phyloP scores from a whole-genome alignment of 805 yeast species.

The Suhomyces xylopsoci region DNA sequence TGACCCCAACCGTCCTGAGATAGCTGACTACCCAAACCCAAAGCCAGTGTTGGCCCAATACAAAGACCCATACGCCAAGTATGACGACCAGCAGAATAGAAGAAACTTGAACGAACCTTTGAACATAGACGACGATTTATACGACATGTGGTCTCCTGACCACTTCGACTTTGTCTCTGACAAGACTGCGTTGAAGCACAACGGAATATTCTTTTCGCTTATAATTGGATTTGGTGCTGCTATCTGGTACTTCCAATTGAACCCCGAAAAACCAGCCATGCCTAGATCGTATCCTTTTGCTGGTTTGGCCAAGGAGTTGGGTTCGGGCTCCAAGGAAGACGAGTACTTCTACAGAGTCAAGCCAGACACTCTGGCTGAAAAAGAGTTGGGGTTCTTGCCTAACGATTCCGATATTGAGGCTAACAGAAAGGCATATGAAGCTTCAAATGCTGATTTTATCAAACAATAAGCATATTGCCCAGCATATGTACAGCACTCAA shows the following conservation, averaged over 20 bases:
- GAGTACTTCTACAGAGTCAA: slow-evolving; percentile 38
- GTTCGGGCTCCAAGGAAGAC: slow-evolving; percentile 48
- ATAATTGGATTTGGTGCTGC: slow-evolving; percentile 44
- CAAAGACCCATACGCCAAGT: slow-evolving; percentile 68
- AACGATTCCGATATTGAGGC: slow-evolving; percentile 26
- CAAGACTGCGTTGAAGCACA: slow-evolving; percentile 56
- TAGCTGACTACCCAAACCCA: slow-evolving; percentile 63
- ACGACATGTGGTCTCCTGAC: slow-evolving; percentile 88
- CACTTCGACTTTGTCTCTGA: slow-evolving; percentile 59
- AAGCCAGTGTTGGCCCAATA: slow-evolving; percentile 57
- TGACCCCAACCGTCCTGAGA: slow-evolving; percentile 42
- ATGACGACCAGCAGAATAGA: slow-evolving; percentile 78
- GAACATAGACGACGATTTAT: slow-evolving; percentile 66
- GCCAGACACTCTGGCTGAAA: slow-evolving; percentile 38
- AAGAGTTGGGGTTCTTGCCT: slow-evolving; percentile 35
- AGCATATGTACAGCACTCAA: no score
- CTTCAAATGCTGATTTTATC: slow-evolving; percentile 37
- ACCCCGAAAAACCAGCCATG: slow-evolving; percentile 66
- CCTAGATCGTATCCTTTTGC: slow-evolving; percentile 73
- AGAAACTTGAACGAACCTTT: slow-evolving; percentile 74
- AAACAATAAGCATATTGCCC: slow-evolving; percentile 11
- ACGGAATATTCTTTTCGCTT: slow-evolving; percentile 46
- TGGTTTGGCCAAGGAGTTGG: slow-evolving; percentile 73
- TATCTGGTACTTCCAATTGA: slow-evolving; percentile 46
- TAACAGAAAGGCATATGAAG: slow-evolving; percentile 30